These are phyloP conservation scores for Penicillium cinerascens DNA, from an alignment of 495 filamentous ascomycete genomes.

Conservation along the genomic window DNA sequence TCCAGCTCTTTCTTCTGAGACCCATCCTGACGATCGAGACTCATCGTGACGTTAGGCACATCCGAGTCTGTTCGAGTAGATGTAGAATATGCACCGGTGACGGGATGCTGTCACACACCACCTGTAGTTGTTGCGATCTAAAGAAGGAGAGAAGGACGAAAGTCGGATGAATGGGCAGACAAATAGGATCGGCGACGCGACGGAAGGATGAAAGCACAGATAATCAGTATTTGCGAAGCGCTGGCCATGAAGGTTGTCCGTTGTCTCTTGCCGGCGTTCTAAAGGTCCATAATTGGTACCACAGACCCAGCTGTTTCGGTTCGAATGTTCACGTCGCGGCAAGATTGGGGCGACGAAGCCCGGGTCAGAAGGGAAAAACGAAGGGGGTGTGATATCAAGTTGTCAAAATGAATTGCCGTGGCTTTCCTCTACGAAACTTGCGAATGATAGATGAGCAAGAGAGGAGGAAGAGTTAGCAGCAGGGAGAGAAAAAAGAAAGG, in stretches of 20 bases:
- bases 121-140: neutral
- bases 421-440: neutral
- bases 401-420: neutral
- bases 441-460: neutral
- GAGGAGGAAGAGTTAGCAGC: neutral
- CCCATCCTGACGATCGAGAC: conserved; percentile 35
- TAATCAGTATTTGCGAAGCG: conserved; percentile 2
- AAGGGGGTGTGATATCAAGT: neutral
- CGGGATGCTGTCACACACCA: neutral
- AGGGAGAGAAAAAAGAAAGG: neutral
- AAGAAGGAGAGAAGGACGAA: neutral
- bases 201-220: conserved; percentile 6
- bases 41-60: conserved; percentile 30
- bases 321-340: neutral
- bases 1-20: conserved; percentile 21
- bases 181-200: neutral
- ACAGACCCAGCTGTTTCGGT: neutral
- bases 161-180: neutral
- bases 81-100: neutral
- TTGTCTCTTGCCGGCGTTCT: conserved; percentile 6
- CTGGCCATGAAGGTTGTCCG: conserved; percentile 25
- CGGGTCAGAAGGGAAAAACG: neutral
- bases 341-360: neutral
- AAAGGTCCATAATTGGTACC: conserved; percentile 21
- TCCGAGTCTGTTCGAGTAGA: neutral